Evolutionary conservation across 192 early-diverging fungal species (phyloP), one percentile per base, ranked within the genome.

Genomic region (Coemansia sp.): DNA sequence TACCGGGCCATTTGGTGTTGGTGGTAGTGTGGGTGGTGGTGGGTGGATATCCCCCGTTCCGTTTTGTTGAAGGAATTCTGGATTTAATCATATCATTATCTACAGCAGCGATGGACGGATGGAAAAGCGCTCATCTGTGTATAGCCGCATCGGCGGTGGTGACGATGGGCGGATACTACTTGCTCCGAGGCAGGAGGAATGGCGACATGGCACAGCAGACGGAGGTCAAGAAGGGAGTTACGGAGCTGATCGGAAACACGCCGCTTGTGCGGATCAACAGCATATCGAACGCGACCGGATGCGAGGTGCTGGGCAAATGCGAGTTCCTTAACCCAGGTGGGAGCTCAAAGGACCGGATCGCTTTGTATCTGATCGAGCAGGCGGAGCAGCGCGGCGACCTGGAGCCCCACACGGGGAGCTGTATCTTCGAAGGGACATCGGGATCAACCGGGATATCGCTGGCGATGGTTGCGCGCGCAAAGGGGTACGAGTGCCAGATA

Each of bases 401-500:
- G 36, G 66, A 55, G 2, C 94, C 94, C 37, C 82, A 91, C 55
- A 86, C 83, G 14, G 88, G 86, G 28, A 87, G 84, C 33, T 89
- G 89, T 11, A 87, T 98, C 23, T 94, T 94, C 70, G 97, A 98
- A 61, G 95, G 95, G 29, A 99, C 97, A 0, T 92, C 94, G 11
- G 97, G 97, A 6, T 93, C 90, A 2, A 99, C 97, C 1, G 97
- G 97, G 4, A 96, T 99, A 31, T 93, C 95, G 4, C 82, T 99
- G 33, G 96, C 97, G 4, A 88, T 91, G 79, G 88, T 98, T 38
- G 87, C 91, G 15, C 84, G 87, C 15, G 95, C 96, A 1, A 88
- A 86, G 33, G 96, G 97, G 11, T 98, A 99, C 72, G 78, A 83
- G 44, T 93, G 92, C 68, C 92, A 94, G 75, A 97, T 99, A 50